Evolutionary conservation across 2,329 filamentous ascomycete species (phyloP).

Genomic region (Ramichloridium luteum): DNA sequence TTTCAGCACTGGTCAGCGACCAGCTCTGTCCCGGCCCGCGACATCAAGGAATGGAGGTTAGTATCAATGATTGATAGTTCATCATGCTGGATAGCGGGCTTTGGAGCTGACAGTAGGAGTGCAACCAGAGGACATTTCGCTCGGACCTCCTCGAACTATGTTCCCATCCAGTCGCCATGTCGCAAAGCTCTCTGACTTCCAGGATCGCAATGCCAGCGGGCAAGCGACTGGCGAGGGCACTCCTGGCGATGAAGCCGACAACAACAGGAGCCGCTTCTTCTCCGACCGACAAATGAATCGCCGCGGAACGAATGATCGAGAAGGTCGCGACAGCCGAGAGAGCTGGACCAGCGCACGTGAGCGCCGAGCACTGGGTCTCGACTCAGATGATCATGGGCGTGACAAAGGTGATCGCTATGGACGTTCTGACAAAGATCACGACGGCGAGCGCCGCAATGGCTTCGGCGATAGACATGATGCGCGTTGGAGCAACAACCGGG

Average conservation of each 20-base stretch:
- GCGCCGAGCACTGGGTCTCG: conserved; percentile 33
- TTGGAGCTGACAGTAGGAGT: no score
- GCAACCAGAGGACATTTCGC: conserved; percentile 72
- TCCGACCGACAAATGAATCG: conserved; percentile 32
- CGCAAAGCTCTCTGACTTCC: conserved; percentile 25
- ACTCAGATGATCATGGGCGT: conserved; percentile 46
- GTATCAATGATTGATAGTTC: no score
- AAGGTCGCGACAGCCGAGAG: conserved; percentile 45
- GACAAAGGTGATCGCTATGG: conserved; percentile 41
- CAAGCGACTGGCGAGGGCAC: conserved; percentile 22
- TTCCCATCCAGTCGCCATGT: conserved; percentile 64
- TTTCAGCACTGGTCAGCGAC: conserved; percentile 25
- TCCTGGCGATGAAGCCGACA: conserved; percentile 28
- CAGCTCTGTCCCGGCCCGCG: conserved; percentile 16
- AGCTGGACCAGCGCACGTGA: conserved; percentile 65
- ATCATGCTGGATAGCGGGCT: no score
- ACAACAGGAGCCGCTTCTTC: conserved; percentile 28
- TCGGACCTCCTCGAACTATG: conserved; percentile 70
- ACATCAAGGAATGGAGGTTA: conserved; percentile 17
- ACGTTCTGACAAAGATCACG: conserved; percentile 29
- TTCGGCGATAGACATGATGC: conserved; percentile 58
- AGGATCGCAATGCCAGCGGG: conserved; percentile 8
- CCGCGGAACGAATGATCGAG: conserved; percentile 26
- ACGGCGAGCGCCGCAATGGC: conserved; percentile 50
- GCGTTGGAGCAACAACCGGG: conserved; percentile 36